Percentiles rank a stretch among this genome's conserved stretches.
phyloP scores from a whole-genome alignment of 2,329 filamentous ascomycete genomes.

The Colletotrichum theobromicola region DNA sequence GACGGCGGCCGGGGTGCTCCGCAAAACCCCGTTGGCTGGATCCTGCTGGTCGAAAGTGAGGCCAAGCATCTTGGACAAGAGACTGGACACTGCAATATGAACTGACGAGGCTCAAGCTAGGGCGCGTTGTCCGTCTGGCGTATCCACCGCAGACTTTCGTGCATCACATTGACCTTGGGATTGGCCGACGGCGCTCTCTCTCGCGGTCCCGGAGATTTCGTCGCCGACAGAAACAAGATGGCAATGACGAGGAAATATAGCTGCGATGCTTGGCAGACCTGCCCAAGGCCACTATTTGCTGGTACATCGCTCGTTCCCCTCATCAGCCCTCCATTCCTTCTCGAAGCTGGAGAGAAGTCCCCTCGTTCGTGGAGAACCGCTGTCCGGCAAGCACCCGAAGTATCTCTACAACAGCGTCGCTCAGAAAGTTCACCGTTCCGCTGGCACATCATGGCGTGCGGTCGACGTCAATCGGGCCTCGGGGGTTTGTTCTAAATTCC shows the following conservation, averaged over 20 bases:
- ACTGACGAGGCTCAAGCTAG: neutral
- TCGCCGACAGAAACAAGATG: neutral
- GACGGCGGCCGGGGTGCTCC: neutral
- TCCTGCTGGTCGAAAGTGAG: neutral
- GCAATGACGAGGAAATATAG: neutral
- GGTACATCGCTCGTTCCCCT: neutral
- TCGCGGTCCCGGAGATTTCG: neutral
- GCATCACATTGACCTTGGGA: neutral
- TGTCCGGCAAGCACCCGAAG: neutral
- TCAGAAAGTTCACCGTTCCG: neutral
- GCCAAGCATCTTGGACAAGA: neutral
- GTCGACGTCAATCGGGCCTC: neutral
- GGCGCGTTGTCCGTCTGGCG: neutral
- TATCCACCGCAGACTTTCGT: neutral
- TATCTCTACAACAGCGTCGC: neutral
- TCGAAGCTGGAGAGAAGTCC: neutral
- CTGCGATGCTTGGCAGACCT: neutral
- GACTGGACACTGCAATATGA: neutral
- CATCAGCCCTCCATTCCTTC: neutral
- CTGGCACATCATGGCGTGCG: neutral
- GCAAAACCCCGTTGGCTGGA: neutral
- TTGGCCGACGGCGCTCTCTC: neutral
- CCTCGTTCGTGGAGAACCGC: neutral
- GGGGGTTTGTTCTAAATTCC: no score
- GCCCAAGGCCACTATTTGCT: neutral